Percentiles rank a stretch among this genome's conserved stretches.
Evolutionary conservation across 305 asterid species (phyloP).

Genomic region (Fraxinus floribunda): DNA sequence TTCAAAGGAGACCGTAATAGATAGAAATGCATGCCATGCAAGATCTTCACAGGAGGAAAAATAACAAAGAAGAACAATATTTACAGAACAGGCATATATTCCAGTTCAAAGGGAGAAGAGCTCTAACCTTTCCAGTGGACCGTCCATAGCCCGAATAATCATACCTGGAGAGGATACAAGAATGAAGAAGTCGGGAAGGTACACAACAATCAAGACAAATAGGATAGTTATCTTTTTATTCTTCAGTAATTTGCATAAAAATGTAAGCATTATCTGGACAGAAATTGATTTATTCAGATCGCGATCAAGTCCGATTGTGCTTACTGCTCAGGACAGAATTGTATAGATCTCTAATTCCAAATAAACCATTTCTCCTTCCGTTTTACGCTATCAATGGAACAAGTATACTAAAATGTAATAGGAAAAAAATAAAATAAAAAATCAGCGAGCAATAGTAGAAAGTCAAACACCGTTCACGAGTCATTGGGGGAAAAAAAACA

Average conservation of each 20-base stretch:
- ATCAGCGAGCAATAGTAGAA: neutral
- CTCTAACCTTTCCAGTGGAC: conserved; percentile 93
- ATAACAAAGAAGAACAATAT: neutral
- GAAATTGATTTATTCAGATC: neutral
- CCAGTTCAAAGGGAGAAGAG: conserved; percentile 19
- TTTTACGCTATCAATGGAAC: neutral
- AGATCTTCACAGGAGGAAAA: neutral
- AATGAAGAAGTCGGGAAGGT: conserved; percentile 26
- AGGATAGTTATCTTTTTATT: neutral
- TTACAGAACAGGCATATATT: neutral
- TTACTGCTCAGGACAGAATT: neutral
- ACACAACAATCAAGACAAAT: conserved; percentile 13
- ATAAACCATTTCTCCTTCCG: neutral
- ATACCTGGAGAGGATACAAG: conserved; percentile 51
- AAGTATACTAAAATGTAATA: neutral
- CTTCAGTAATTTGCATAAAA: neutral
- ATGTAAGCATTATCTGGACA: neutral
- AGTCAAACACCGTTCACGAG: neutral
- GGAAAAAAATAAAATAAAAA: neutral
- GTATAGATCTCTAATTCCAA: neutral
- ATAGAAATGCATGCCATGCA: neutral
- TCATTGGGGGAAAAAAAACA: neutral
- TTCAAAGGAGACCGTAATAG: neutral
- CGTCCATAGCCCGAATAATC: conserved; percentile 98
- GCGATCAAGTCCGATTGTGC: neutral